Evolutionary conservation across 2,329 filamentous ascomycete species (phyloP), one percentile per base, ranked within the genome.

Genomic region (Albifimbria verrucaria): DNA sequence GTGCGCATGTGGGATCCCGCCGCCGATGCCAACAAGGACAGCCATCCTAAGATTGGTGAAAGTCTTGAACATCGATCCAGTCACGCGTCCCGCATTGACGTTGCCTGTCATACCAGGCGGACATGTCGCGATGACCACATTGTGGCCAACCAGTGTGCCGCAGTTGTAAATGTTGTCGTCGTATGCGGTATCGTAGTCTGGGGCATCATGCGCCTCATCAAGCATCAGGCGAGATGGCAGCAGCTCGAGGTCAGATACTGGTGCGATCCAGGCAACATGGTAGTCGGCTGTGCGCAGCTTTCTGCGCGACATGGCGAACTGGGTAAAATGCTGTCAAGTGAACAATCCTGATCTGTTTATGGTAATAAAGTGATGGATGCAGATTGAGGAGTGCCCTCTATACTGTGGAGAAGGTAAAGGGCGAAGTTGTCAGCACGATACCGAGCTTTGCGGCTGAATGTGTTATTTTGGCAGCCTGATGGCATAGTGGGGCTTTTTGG

Each of bases 141-240:
- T 47, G 24, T 47, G 44, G 22, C 44, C 44, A 11, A 23, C 44
- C 24, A 47, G 20, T 12, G 44, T 24, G 44, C 44, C 44, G 44
- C 24, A 47, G 15, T 10, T 47, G 22, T 47, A 47, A 23, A 47
- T 47, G 23, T 47, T 47, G 44, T 47, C 44, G 20, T 47, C 44
- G 44, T 47, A 47, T 3, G 10, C 44, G 23, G 23, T 47, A 24
- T 47, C 44, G 44, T 47, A 47, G 22, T 47, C 44, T 7, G 44
- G 44, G 21, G 44, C 21, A 4, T 47, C 44, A 26, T 47, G 44
- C 44, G 24, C 44, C 44, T 47, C 44, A n/a, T 47, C 44, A 12
- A 47, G 44, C 44, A 47, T 47, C 9, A 47, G 44, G 22, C 44
- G 44, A 7, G 44, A 47, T 10, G 44, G 44, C 7, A 47, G 44